These are phyloP conservation scores for Aureobasidium melanogenum DNA, from an alignment of 2,329 filamentous ascomycete genomes.

Conservation along the genomic window DNA sequence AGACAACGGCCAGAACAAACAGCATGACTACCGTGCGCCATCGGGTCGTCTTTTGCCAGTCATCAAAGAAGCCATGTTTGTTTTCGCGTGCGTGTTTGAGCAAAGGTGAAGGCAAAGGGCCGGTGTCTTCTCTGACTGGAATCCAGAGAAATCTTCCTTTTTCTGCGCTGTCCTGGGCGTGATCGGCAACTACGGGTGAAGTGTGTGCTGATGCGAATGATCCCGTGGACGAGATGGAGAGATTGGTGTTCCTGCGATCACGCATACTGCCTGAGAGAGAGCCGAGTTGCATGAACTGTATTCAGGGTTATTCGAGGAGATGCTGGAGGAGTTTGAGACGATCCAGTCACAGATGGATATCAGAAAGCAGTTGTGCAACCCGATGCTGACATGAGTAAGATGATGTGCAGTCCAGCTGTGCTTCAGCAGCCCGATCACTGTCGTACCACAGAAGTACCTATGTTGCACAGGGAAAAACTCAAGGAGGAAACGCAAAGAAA, in stretches of 20 bases:
- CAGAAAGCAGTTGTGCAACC: neutral
- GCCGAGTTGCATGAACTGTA: constrained; percentile 6
- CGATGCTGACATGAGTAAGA: constrained; percentile 6
- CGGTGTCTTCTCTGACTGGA: constrained; percentile 2
- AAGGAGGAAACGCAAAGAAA: neutral
- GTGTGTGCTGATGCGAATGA: constrained; percentile 51
- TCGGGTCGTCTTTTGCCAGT: neutral
- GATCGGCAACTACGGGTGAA: constrained; percentile 39
- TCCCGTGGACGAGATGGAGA: constrained; percentile 48
- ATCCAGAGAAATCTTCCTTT: constrained; percentile 41
- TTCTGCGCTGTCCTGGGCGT: constrained; percentile 55
- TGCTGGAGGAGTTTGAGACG: neutral
- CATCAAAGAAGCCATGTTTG: constrained; percentile 6
- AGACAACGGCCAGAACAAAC: constrained; percentile 4
- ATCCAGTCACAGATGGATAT: neutral
- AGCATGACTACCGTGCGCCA: constrained; percentile 14
- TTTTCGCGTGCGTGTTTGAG: constrained; percentile 15
- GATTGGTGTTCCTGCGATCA: constrained; percentile 35
- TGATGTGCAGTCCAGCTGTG: constrained; percentile 3
- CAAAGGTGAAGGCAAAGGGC: constrained; percentile 18
- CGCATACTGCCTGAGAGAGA: constrained; percentile 8
- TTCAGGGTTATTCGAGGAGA: neutral
- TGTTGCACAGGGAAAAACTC: neutral
- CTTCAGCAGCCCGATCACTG: neutral
- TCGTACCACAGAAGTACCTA: neutral